Percentiles rank a stretch among this genome's conserved stretches.
These are phyloP conservation scores for Aspergillus sp. DNA, from an alignment of 2,329 filamentous ascomycete species.

Conservation along the genomic window DNA sequence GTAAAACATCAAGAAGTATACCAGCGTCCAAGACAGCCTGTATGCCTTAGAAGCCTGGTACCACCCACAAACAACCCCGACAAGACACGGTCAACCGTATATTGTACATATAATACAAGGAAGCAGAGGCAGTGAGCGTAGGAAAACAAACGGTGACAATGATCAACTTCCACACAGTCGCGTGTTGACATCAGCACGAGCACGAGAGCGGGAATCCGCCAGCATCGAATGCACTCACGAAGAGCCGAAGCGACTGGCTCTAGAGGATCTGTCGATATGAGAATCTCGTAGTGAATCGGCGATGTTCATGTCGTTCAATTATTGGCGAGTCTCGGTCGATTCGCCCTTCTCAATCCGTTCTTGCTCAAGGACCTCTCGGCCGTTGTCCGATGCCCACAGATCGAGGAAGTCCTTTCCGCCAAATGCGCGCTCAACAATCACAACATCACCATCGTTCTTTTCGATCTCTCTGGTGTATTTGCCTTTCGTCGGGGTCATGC, in stretches of 20 bases:
- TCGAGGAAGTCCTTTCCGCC: slow-evolving; percentile 38
- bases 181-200: neutral
- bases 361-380: slow-evolving; percentile 28
- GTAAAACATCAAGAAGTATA: slow-evolving; percentile 5
- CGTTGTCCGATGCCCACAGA: slow-evolving; percentile 37
- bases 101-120: slow-evolving; percentile 17
- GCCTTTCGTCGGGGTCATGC: slow-evolving; percentile 36
- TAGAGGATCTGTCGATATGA: neutral
- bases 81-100: slow-evolving; percentile 8
- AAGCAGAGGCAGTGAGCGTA: neutral
- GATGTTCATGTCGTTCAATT: slow-evolving; percentile 10
- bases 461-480: slow-evolving; percentile 32
- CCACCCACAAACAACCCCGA: neutral
- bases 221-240: neutral
- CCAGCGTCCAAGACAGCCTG: neutral
- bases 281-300: neutral
- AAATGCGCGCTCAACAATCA: slow-evolving; percentile 29
- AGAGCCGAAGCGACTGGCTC: neutral
- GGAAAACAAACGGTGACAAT: no score
- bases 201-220: neutral
- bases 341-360: slow-evolving; percentile 18
- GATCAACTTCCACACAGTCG: no score
- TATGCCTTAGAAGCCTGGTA: neutral
- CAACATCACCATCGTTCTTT: slow-evolving; percentile 19
- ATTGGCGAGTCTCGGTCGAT: slow-evolving; percentile 6